Base-by-base conservation (phyloP, 2,329 filamentous ascomycete species). In the Daldinia sp. region DNA sequence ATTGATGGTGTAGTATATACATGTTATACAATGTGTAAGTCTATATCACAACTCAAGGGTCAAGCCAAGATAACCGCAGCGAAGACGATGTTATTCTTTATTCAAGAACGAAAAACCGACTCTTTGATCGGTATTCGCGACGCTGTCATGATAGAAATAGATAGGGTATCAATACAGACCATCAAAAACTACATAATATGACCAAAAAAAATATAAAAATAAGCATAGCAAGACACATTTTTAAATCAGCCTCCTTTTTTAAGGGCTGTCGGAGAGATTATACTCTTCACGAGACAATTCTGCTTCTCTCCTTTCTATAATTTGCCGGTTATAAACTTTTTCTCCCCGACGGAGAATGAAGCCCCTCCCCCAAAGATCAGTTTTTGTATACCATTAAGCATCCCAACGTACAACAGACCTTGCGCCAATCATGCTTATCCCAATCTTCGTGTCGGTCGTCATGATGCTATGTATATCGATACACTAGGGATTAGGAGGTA, bases 101-200 rank as follows among this genome's bases (percentile, higher is more conserved):
- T 66, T 66, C 55, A 53, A 63, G 34, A 58, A 53, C 53, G 53
- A 66, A 55, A 37, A 55, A 37, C 35, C 57, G 34, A 57, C 2
- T 37, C 29, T 17, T 39, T 54, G 21, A 48, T 50, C 47, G 39
- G 50, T 43, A 34, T 63, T 56, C 56, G 37, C 27, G 49, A 61
- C 41, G 62, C 63, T 49, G 49, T 50, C 49, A 48, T 63, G 30
- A 58, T 21, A 63, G 53, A 50, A 64, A 58, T 66, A 65, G 27
- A 62, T 64, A 70, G 70, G 70, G 70, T 71, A 71, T 71, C 70
- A 45, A 65, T 66, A 70, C 55, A 63, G 63, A 35, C 47, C 54
- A 58, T 58, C 56, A 63, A 48, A 39, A 48, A 59, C 49, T 58
- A 66, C 57, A 66, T 49, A 55, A 65, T 63, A 65, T 60, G n/a